A percentile compares a stretch with the other conserved stretches of the same genome.
Conservation (phyloP, 2,329 filamentous ascomycete genomes). For the Lasiodiplodia theobromae region DNA sequence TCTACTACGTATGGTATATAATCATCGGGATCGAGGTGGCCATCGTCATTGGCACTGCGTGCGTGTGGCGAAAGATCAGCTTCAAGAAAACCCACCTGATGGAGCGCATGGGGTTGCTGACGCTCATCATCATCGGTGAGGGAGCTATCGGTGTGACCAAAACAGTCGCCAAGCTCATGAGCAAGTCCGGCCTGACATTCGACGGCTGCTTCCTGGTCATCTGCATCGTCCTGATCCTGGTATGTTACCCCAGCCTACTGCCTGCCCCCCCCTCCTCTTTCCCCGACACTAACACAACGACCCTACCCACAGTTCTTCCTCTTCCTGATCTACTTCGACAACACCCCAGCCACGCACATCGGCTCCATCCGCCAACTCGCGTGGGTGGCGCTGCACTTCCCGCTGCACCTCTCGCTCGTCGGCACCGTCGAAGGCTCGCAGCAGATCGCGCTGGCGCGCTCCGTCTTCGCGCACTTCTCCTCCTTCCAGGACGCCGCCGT, state of each 20-base stretch:
- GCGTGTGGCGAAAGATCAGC: conserved; percentile 59
- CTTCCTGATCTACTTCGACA: conserved; percentile 47
- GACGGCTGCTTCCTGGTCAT: conserved; percentile 47
- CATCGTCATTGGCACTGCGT: conserved; percentile 59
- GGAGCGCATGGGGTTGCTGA: conserved; percentile 65
- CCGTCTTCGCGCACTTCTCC: conserved; percentile 20
- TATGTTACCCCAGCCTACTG: conserved; percentile 31
- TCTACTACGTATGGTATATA: conserved; percentile 58
- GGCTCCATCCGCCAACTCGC: conserved; percentile 44
- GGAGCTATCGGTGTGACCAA: conserved; percentile 64
- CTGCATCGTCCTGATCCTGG: conserved; percentile 46
- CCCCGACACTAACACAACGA: neutral
- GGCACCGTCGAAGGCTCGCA: conserved; percentile 41
- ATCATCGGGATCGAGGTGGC: conserved; percentile 60
- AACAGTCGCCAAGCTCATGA: conserved; percentile 49
- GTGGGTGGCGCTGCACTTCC: conserved; percentile 43
- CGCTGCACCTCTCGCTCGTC: conserved; percentile 41
- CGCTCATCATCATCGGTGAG: conserved; percentile 68
- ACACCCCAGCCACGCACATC: conserved; percentile 41
- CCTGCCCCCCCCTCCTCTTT: conserved; percentile 18
- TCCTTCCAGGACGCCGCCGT: conserved; percentile 1
- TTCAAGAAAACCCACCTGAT: conserved; percentile 66
- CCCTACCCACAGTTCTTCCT: conserved; percentile 36
- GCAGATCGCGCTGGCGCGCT: conserved; percentile 33
- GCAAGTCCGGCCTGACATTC: conserved; percentile 40